Conservation (phyloP, 495 filamentous ascomycete species). For the Penicillium roqueforti region DNA sequence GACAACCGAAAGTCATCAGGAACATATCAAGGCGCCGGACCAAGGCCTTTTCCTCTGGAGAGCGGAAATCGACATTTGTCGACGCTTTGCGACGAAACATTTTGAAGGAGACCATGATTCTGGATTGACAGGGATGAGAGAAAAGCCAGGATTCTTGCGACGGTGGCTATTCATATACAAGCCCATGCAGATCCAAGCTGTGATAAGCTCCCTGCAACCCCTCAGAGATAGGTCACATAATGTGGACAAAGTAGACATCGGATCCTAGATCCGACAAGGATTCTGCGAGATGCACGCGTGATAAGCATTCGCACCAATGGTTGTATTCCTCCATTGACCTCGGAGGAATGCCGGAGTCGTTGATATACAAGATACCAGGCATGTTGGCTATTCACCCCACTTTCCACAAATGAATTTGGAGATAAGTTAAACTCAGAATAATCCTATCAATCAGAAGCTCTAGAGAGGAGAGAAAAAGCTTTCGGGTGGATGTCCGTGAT, state of each 20-base stretch:
- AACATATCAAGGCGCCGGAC: conserved; percentile 31
- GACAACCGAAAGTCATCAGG: conserved; percentile 30
- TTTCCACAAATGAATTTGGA: not conserved
- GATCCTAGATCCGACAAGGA: not conserved
- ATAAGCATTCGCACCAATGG: conserved; percentile 8
- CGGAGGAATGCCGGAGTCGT: conserved; percentile 6
- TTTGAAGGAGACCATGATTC: conserved; percentile 19
- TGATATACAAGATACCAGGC: not conserved
- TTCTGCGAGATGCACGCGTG: not conserved
- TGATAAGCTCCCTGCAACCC: conserved; percentile 3
- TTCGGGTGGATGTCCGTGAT: not conserved
- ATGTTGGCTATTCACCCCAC: conserved; percentile 4
- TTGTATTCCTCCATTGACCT: not conserved
- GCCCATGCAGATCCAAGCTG: not conserved
- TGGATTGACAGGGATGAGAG: not conserved
- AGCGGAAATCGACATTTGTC: conserved; percentile 13
- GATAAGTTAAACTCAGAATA: not conserved
- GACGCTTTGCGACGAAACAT: conserved; percentile 15
- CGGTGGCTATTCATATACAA: not conserved
- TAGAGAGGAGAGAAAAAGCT: not conserved
- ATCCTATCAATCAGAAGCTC: no score
- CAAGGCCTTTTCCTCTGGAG: conserved; percentile 28
- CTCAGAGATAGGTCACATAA: conserved; percentile 2
- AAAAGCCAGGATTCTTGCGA: not conserved
- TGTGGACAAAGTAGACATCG: not conserved